These are phyloP conservation scores for Hypericum androsaemum DNA, from an alignment of 345 rosid species.

Conservation along the genomic window DNA sequence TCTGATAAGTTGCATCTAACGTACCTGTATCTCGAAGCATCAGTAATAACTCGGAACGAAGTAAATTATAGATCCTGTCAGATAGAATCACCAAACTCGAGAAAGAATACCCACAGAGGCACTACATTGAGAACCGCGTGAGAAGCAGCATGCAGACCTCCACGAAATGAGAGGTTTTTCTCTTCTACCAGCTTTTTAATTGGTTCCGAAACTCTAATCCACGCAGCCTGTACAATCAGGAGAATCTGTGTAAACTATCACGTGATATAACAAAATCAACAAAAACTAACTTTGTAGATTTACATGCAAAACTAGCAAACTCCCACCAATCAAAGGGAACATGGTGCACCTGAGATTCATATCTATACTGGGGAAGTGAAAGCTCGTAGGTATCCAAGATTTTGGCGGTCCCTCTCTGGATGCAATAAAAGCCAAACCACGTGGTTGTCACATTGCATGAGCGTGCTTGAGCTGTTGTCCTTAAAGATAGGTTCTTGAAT, in stretches of 20 bases:
- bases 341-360: slow-evolving; percentile 63
- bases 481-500: slow-evolving; percentile 28
- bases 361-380: slow-evolving; percentile 68
- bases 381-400: slow-evolving; percentile 47
- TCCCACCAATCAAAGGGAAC: neutral
- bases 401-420: slow-evolving; percentile 39
- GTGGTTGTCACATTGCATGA: slow-evolving; percentile 67
- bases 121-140: slow-evolving; percentile 82
- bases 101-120: slow-evolving; percentile 45
- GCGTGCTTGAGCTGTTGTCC: slow-evolving; percentile 70
- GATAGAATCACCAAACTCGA: neutral
- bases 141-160: slow-evolving; percentile 89
- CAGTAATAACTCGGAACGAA: slow-evolving; percentile 6
- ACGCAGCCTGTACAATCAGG: slow-evolving; percentile 54
- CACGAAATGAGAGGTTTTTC: slow-evolving; percentile 33
- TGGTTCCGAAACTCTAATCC: slow-evolving; percentile 69
- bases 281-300: neutral
- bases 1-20: slow-evolving; percentile 73
- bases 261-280: neutral
- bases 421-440: slow-evolving; percentile 68
- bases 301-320: neutral
- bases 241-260: neutral
- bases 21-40: slow-evolving; percentile 33
- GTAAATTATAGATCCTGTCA: neutral
- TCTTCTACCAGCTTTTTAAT: slow-evolving; percentile 39